Evolutionary conservation across 768 basidiomycete genomes (phyloP), one percentile per base, ranked within the genome.

Genomic region (Rhizopogon vesiculosus): DNA sequence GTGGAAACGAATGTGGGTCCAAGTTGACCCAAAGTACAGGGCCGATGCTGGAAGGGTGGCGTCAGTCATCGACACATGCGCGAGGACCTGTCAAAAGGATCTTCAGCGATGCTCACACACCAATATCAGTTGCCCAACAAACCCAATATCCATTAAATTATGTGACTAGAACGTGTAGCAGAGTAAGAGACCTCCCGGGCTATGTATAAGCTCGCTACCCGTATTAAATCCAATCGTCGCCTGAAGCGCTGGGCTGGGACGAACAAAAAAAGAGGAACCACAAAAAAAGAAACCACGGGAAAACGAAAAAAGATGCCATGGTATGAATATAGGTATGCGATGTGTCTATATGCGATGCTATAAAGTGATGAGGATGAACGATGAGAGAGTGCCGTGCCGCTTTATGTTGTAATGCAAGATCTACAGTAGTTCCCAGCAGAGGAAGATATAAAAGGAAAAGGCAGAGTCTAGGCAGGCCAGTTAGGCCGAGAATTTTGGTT

Each of bases 401-500:
- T 56, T 48, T 48, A 53, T 38, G 54, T 44, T 55, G 51, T 48
- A 45, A 55, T 53, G 51, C 60, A 56, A 65, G 42, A 51, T 67
- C 66, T 71, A 65, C 64, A 58, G 46, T 54, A 45, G 42, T 56
- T 56, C 62, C 62, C 51, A 58, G 59, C 45, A 53, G 39, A 19
- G 57, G 45, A 40, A 51, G 45, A 61, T 45, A 42, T 41, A 50
- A 38, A 43, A 29, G 29, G 25, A 49, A 52, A 50, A 42, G 33
- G n/a, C 50, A 54, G 29, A 41, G 29, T 57, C 51, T 59, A 57
- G 49, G 56, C 43, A 28, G 38, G 50, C 45, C 38, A 45, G 48
- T 61, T 60, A 70, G 42, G 70, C 67, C n/a, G 67, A 60, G 19
- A 72, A 70, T 72, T 70, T 70, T 66, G 71, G 45, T 64, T 70